Percentiles rank a stretch among this genome's conserved stretches.
Conservation (phyloP, 2,329 filamentous ascomycete species). For the Penicillium sp. region DNA sequence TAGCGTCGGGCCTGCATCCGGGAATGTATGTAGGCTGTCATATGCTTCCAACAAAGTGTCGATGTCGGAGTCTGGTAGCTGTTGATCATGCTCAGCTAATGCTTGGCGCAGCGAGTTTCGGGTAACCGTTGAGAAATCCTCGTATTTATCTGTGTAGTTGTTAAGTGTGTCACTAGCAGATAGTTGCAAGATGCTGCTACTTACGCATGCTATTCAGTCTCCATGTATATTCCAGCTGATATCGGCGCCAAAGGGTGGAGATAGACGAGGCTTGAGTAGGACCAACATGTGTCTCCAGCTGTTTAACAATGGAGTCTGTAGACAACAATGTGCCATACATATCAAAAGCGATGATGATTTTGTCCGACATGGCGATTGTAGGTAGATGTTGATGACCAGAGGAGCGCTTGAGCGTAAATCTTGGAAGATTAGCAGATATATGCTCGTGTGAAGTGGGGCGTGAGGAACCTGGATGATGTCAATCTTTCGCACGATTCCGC, state of each 20-base stretch:
- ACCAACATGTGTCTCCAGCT: conserved; percentile 60
- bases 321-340: conserved; percentile 74
- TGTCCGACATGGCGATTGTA: conserved; percentile 11
- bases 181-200: conserved; percentile 15
- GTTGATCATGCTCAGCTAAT: conserved; percentile 56
- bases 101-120: conserved; percentile 63
- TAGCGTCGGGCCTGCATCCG: conserved; percentile 61
- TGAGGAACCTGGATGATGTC: conserved; percentile 14
- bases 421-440: neutral
- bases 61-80: conserved; percentile 48
- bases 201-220: conserved; percentile 72
- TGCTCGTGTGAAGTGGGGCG: neutral
- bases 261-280: conserved; percentile 58
- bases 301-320: conserved; percentile 65
- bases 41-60: conserved; percentile 63
- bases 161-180: neutral
- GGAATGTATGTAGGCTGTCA: conserved; percentile 63
- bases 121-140: conserved; percentile 65
- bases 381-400: neutral
- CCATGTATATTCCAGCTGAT: conserved; percentile 78
- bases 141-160: conserved; percentile 55
- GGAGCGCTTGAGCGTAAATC: neutral
- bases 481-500: conserved; percentile 9
- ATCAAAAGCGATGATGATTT: conserved; percentile 67
- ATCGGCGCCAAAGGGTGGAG: conserved; percentile 63